A percentile compares a stretch with the other conserved stretches of the same genome.
Evolutionary conservation across 2,329 filamentous ascomycete species (phyloP).

Genomic region (Ceratocystis huliohia): DNA sequence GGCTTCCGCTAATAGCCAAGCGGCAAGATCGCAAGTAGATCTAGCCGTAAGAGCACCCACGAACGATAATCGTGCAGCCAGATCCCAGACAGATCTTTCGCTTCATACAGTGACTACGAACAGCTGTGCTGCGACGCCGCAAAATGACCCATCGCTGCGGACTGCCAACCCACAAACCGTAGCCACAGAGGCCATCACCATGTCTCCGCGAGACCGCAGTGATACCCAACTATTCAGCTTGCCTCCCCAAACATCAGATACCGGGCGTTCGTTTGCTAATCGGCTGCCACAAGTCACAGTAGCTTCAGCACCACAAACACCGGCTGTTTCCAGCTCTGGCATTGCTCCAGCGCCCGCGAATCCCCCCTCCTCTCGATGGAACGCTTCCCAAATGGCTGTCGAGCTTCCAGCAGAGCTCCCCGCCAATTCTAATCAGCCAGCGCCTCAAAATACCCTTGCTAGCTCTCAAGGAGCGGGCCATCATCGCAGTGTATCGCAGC

Average conservation of each 20-base stretch:
- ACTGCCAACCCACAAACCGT: not conserved
- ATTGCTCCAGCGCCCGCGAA: conserved; percentile 1
- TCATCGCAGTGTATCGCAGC: conserved; percentile 12
- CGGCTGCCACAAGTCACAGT: conserved; percentile 14
- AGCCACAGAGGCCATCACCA: not conserved
- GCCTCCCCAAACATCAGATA: not conserved
- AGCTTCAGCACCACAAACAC: conserved; percentile 6
- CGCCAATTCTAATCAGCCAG: not conserved
- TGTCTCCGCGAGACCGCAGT: not conserved
- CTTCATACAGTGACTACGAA: not conserved
- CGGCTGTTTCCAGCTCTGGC: not conserved
- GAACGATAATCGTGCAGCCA: not conserved
- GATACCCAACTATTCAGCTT: not conserved
- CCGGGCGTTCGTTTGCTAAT: conserved; percentile 13
- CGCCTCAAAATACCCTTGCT: not conserved
- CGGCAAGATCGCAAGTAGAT: conserved; percentile 54
- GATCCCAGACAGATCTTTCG: not conserved
- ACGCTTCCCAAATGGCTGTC: not conserved
- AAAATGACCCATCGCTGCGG: not conserved
- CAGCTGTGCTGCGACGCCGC: not conserved
- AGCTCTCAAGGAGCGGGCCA: not conserved
- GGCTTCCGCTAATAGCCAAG: conserved; percentile 35
- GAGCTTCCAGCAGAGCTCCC: conserved; percentile 2
- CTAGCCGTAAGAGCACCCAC: conserved; percentile 32
- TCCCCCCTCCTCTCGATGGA: not conserved